These are phyloP conservation scores for Fusarium multiceps DNA, from an alignment of 2,329 filamentous ascomycete genomes.

Conservation along the genomic window DNA sequence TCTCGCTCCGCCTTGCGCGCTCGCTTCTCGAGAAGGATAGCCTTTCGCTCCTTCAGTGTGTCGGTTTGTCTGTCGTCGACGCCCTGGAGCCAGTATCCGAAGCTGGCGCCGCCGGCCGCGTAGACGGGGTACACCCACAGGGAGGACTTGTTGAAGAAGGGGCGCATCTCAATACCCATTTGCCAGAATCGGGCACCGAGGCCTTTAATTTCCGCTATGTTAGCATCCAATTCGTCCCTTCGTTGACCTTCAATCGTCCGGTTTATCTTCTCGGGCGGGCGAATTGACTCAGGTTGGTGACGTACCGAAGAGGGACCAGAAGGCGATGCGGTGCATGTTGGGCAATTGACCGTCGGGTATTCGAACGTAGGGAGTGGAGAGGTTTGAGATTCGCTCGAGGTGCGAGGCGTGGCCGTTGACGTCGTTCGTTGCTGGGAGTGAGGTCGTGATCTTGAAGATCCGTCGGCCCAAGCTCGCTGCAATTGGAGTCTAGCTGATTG, in stretches of 20 bases:
- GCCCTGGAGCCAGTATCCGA: constrained; percentile 96
- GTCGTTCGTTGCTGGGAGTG: constrained; percentile 43
- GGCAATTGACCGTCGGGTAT: constrained; percentile 44
- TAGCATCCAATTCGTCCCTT: constrained; percentile 5
- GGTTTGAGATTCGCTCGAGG: constrained; percentile 36
- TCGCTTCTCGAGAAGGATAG: constrained; percentile 87
- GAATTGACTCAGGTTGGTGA: constrained; percentile 31
- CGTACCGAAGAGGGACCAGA: constrained; percentile 91
- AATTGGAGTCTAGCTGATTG: constrained; percentile 46
- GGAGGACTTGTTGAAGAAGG: constrained; percentile 84
- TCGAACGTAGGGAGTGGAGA: constrained; percentile 24
- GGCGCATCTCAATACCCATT: constrained; percentile 97
- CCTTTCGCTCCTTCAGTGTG: constrained; percentile 81
- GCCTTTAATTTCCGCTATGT: constrained; percentile 64
- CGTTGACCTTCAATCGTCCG: background rate
- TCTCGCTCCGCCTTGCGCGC: constrained; percentile 68
- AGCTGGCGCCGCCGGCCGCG: constrained; percentile 84
- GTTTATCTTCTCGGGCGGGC: constrained; percentile 7
- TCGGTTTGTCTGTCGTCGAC: constrained; percentile 85
- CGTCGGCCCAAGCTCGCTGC: constrained; percentile 42
- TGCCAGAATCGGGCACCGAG: constrained; percentile 94
- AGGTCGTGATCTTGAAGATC: constrained; percentile 46
- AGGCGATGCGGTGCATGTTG: constrained; percentile 74
- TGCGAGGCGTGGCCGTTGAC: constrained; percentile 37
- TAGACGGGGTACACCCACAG: constrained; percentile 95